phyloP scores from a whole-genome alignment of 2,329 filamentous ascomycete genomes.

The Sporothrix pseudoabietina region DNA sequence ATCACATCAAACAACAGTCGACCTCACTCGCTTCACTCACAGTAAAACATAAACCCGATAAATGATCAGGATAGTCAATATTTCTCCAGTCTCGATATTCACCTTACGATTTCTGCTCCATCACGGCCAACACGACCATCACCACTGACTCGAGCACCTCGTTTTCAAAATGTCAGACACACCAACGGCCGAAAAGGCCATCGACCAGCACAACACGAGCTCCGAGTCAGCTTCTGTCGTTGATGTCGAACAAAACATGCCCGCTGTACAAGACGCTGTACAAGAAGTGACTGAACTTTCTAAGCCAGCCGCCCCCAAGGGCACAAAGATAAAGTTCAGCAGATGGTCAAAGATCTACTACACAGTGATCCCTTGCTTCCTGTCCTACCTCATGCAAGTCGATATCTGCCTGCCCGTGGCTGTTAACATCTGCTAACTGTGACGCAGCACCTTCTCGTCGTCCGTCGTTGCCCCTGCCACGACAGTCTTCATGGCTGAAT shows the following conservation, averaged over 20 bases:
- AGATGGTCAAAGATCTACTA: slow-evolving; percentile 15
- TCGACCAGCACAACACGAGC: neutral
- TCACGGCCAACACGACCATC: neutral
- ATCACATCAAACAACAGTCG: too few species aligned
- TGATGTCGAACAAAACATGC: neutral
- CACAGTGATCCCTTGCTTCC: slow-evolving; percentile 24
- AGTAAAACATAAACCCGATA: neutral
- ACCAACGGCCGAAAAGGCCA: slow-evolving; percentile 6
- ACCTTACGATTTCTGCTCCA: neutral
- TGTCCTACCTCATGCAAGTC: slow-evolving; percentile 19
- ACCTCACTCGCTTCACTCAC: too few species aligned
- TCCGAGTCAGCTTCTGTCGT: neutral
- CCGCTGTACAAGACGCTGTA: neutral
- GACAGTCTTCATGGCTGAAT: slow-evolving; percentile 12
- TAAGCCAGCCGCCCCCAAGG: neutral
- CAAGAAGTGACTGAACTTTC: neutral
- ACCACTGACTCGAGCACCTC: neutral
- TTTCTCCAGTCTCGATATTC: neutral
- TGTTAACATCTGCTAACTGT: neutral
- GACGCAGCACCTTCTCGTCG: slow-evolving; percentile 16
- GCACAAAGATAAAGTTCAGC: neutral
- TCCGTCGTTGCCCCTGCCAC: slow-evolving; percentile 21
- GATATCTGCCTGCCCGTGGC: neutral
- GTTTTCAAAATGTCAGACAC: neutral
- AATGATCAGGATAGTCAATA: too few species aligned